phyloP scores from a whole-genome alignment of 2,329 filamentous ascomycete species.

The Talaromyces albobiverticillius region DNA sequence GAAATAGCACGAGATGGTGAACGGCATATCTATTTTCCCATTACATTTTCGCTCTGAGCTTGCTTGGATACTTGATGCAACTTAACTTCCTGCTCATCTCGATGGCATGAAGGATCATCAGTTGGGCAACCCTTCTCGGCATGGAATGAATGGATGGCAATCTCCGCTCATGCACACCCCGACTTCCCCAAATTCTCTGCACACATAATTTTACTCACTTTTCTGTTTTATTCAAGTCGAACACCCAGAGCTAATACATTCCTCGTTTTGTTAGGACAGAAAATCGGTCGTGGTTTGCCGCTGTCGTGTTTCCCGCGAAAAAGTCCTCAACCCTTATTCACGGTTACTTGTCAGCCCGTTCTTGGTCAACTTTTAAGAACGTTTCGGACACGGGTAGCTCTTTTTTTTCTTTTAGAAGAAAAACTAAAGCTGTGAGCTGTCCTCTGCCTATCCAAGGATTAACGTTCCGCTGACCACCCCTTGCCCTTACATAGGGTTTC shows the following conservation, averaged over 20 bases:
- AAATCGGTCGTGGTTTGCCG: constrained; percentile 2
- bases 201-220: neutral
- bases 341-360: constrained; percentile 9
- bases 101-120: constrained; percentile 12
- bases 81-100: neutral
- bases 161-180: constrained; percentile 2
- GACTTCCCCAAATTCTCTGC: neutral
- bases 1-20: neutral
- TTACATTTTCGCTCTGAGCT: neutral
- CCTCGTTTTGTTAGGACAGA: neutral
- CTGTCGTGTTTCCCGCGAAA: constrained; percentile 1
- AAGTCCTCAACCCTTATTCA: constrained; percentile 5
- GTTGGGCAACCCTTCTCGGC: neutral
- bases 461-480: constrained; percentile 34
- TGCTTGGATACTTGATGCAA: neutral
- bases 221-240: neutral
- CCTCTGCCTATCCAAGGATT: constrained; percentile 28
- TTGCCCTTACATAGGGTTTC: constrained; percentile 40
- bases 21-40: neutral
- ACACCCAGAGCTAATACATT: neutral
- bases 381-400: constrained; percentile 20
- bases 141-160: constrained; percentile 2
- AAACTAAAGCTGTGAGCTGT: constrained; percentile 32
- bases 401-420: constrained; percentile 17
- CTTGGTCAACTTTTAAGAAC: constrained; percentile 21